Evolutionary conservation across 2,329 filamentous ascomycete species (phyloP).

Genomic region (Fusarium nygamai): DNA sequence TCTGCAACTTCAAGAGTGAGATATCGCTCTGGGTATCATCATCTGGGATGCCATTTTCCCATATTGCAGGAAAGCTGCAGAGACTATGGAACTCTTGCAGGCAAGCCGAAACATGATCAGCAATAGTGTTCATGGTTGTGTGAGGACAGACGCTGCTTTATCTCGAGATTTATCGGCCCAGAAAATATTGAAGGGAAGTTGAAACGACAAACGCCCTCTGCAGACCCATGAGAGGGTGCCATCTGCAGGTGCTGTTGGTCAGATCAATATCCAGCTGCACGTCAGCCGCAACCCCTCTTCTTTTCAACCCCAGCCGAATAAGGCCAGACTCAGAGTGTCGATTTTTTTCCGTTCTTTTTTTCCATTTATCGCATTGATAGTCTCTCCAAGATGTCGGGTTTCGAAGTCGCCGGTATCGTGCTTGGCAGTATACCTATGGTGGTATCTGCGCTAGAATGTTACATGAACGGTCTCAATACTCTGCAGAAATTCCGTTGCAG

Average conservation of each 20-base stretch:
- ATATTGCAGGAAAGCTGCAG: not conserved
- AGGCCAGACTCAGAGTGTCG: accelerated
- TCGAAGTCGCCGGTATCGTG: not conserved
- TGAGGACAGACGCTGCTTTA: accelerated
- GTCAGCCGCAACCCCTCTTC: conserved; percentile 4
- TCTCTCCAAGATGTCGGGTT: too few relatives aligned
- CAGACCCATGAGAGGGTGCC: accelerated
- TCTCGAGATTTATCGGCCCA: accelerated
- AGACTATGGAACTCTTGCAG: not conserved
- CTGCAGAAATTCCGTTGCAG: not conserved
- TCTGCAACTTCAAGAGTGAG: accelerated
- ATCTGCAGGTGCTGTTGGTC: not conserved
- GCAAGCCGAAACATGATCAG: not conserved
- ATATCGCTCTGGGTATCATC: accelerated
- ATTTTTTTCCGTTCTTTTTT: too few relatives aligned
- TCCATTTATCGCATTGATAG: too few relatives aligned
- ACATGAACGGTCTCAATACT: not conserved
- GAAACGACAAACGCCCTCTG: accelerated
- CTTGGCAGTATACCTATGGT: not conserved
- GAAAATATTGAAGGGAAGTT: accelerated
- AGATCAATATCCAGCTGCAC: not conserved
- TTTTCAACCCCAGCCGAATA: not conserved
- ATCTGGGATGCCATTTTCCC: accelerated
- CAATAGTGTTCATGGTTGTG: not conserved
- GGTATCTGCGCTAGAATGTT: not conserved